phyloP scores from a whole-genome alignment of 2,329 filamentous ascomycete species.

The Talaromyces pinophilus region DNA sequence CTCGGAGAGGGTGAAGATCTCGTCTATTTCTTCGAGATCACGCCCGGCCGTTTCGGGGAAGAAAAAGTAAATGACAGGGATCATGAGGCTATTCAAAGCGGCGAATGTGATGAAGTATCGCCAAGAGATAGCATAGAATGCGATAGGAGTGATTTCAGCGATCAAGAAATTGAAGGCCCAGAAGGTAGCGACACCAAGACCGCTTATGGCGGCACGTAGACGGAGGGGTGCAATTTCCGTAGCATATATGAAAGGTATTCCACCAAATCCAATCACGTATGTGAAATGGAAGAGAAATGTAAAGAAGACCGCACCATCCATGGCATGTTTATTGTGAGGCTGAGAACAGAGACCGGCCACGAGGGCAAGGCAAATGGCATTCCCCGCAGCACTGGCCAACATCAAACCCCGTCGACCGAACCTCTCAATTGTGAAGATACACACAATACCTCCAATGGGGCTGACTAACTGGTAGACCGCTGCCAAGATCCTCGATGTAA shows the following conservation, averaged over 20 bases:
- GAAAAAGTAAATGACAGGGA: background rate
- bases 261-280: slow-evolving; percentile 62
- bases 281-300: slow-evolving; percentile 68
- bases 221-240: slow-evolving; percentile 46
- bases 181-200: slow-evolving; percentile 38
- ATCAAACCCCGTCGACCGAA: slow-evolving; percentile 60
- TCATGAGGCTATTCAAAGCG: slow-evolving; percentile 35
- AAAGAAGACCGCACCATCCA: slow-evolving; percentile 57
- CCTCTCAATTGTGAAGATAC: slow-evolving; percentile 55
- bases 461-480: slow-evolving; percentile 53
- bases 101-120: slow-evolving; percentile 49
- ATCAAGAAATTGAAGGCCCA: slow-evolving; percentile 41
- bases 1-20: background rate
- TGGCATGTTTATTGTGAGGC: slow-evolving; percentile 27
- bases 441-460: slow-evolving; percentile 36
- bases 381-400: slow-evolving; percentile 41
- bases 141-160: slow-evolving; percentile 32
- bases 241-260: slow-evolving; percentile 45
- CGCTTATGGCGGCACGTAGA: slow-evolving; percentile 40
- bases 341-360: slow-evolving; percentile 21
- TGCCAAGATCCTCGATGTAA: slow-evolving; percentile 63
- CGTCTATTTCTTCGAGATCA: background rate
- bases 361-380: slow-evolving; percentile 27
- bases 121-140: slow-evolving; percentile 49
- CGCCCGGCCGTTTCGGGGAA: background rate